Conservation (phyloP, 1,284 basidiomycete genomes). For the Vanrija sp. region DNA sequence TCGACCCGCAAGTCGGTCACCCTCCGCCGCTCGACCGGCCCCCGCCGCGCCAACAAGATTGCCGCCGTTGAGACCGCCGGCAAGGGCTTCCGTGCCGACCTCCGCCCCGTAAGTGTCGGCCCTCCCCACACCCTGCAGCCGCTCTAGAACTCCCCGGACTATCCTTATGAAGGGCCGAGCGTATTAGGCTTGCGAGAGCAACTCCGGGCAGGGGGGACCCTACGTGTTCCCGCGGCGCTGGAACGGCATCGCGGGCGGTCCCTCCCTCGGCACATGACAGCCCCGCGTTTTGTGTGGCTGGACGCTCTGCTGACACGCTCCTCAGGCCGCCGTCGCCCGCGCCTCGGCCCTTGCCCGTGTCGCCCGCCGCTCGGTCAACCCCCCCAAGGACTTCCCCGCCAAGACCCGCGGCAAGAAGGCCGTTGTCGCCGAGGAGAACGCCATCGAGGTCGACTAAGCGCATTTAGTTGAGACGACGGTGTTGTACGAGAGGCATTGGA, state of each 20-base stretch:
- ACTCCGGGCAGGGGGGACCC: conserved; percentile 1
- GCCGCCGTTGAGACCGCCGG: conserved; percentile 61
- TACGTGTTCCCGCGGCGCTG: no score
- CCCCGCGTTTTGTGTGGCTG: neutral
- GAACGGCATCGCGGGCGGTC: no score
- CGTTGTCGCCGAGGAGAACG: conserved; percentile 55
- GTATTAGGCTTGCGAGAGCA: conserved; percentile 41
- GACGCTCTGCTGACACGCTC: conserved; percentile 10
- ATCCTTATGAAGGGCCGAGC: conserved; percentile 40
- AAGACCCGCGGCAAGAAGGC: conserved; percentile 78
- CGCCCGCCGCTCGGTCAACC: conserved; percentile 66
- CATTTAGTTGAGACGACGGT: neutral
- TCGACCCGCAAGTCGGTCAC: conserved; percentile 49
- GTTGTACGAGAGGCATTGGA: conserved; percentile 3
- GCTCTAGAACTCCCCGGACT: conserved; percentile 42
- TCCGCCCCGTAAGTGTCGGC: conserved; percentile 64
- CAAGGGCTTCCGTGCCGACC: conserved; percentile 76
- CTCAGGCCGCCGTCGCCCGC: conserved; percentile 73
- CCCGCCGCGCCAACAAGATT: conserved; percentile 69
- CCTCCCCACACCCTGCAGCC: conserved; percentile 24
- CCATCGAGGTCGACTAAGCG: conserved; percentile 47
- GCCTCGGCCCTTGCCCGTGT: conserved; percentile 68
- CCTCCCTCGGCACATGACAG: conserved; percentile 7
- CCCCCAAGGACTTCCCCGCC: conserved; percentile 58
- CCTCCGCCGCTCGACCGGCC: conserved; percentile 68